Conservation (phyloP, 805 yeast species). For the Wickerhamomyces rabaulensis region DNA sequence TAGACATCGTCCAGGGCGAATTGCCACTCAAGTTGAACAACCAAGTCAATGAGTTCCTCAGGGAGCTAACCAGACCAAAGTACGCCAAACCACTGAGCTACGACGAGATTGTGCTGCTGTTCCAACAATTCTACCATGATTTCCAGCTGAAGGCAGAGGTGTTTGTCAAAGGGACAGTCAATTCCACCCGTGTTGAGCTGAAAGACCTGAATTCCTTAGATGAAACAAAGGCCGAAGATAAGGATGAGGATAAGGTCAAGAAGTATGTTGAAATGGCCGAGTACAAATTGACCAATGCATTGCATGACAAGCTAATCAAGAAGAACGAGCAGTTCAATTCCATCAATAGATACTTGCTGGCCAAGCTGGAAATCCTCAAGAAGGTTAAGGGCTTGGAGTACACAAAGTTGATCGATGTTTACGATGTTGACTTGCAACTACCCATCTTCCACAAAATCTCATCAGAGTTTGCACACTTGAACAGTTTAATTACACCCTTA, state of each 20-base stretch:
- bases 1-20: slow-evolving; percentile 1
- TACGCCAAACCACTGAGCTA: slow-evolving; percentile 17
- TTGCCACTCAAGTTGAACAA: slow-evolving; percentile 11
- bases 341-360: slow-evolving; percentile 13
- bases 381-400: slow-evolving; percentile 13
- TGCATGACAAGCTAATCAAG: slow-evolving; percentile 14
- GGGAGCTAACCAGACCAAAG: slow-evolving; percentile 19
- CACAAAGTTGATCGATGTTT: slow-evolving; percentile 13
- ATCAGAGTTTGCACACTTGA: slow-evolving; percentile 4
- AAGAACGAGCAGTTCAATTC: slow-evolving; percentile 11
- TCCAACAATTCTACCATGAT: slow-evolving; percentile 17
- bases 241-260: slow-evolving; percentile 6
- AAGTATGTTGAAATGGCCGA: slow-evolving; percentile 17
- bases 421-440: slow-evolving; percentile 11
- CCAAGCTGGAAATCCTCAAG: slow-evolving; percentile 11
- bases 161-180: slow-evolving; percentile 13
- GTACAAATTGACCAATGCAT: slow-evolving; percentile 5
- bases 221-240: slow-evolving; percentile 1
- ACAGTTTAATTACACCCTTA: slow-evolving; percentile 9
- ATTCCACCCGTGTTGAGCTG: slow-evolving; percentile 3
- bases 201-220: not conserved
- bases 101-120: slow-evolving; percentile 11
- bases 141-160: slow-evolving; percentile 9
- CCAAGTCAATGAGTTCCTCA: slow-evolving; percentile 10
- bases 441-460: slow-evolving; percentile 6